phyloP scores from a whole-genome alignment of 495 filamentous ascomycete genomes.

The Schizothecium vesticola region DNA sequence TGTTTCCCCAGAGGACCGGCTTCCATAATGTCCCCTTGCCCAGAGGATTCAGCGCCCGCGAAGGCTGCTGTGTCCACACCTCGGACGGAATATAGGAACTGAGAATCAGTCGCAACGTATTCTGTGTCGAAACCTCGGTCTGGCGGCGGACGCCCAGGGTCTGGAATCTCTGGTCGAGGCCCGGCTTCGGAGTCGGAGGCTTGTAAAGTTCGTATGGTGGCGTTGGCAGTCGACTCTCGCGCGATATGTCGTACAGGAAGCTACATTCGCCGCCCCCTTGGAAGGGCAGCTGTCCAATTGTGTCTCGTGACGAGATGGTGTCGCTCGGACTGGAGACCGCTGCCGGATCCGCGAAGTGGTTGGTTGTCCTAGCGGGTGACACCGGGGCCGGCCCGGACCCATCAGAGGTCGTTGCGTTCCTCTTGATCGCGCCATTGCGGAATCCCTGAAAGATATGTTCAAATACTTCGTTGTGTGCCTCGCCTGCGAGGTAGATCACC shows the following conservation, averaged over 20 bases:
- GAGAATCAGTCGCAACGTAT: slow-evolving; percentile 37
- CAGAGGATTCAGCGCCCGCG: slow-evolving; percentile 30
- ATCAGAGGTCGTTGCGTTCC: not conserved
- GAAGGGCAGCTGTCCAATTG: not conserved
- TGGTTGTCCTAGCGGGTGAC: not conserved
- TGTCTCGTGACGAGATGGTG: not conserved
- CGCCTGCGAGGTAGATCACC: slow-evolving; percentile 35
- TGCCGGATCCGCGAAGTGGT: not conserved
- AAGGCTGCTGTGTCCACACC: slow-evolving; percentile 31
- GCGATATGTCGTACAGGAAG: slow-evolving; percentile 12
- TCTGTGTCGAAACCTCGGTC: slow-evolving; percentile 39
- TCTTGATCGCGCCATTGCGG: slow-evolving; percentile 21
- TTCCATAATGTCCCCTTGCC: slow-evolving; percentile 38
- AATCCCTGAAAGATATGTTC: slow-evolving; percentile 31
- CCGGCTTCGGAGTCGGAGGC: slow-evolving; percentile 11
- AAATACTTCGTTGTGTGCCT: slow-evolving; percentile 22
- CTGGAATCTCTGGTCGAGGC: slow-evolving; percentile 25
- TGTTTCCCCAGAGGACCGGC: slow-evolving; percentile 32
- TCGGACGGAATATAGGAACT: slow-evolving; percentile 33
- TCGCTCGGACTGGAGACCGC: not conserved
- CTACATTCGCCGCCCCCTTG: not conserved
- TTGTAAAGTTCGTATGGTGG: slow-evolving; percentile 7
- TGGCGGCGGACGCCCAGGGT: slow-evolving; percentile 30
- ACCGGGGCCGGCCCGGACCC: not conserved
- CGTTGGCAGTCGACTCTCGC: slow-evolving; percentile 17